Evolutionary conservation across 257 asterid genomes (phyloP), one percentile per base, ranked within the genome.

Genomic region (Osmanthus fragrans): DNA sequence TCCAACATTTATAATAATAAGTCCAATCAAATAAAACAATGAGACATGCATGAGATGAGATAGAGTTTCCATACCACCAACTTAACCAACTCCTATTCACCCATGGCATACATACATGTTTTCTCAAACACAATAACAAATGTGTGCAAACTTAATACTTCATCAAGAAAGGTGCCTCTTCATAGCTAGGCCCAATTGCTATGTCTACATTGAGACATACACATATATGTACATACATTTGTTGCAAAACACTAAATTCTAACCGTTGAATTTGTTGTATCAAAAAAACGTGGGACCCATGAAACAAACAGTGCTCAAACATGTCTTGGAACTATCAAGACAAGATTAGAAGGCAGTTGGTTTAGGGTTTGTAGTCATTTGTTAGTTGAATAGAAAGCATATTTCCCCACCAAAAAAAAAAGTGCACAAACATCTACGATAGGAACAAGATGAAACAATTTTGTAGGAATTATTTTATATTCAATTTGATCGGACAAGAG

Each of bases 281-380:
- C 21, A 37, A 82, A 72, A 73, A 81, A 80, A 15, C 4, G 82
- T 73, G 76, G 88, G 88, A 71, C 88, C 90, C 87, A 78, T 74
- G 79, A 73, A 78, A 77, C 85, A 82, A 85, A 80, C 84, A 80
- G 67, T 70, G 86, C 86, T 76, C 81, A 67, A 82, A 87, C 88
- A 84, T 87, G 90, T 87, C 87, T 68, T 82, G 84, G 87, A 86
- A 87, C 54, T 84, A 81, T 84, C 85, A 80, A 30, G 90, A 87
- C 90, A 84, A 80, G 85, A 86, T 84, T 80, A 80, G 67, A 78
- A 77, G 70, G 30, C 66, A 73, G 21, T 39, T 76, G 75, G 76
- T 82, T 77, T 76, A n/a, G 56, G 65, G 77, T 80, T 84, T 84
- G 84, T 36, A 80, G 68, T 70, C 69, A 65, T 54, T 79, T 81